Base-by-base conservation (phyloP, 768 basidiomycete genomes). In the Megacollybia marginata region DNA sequence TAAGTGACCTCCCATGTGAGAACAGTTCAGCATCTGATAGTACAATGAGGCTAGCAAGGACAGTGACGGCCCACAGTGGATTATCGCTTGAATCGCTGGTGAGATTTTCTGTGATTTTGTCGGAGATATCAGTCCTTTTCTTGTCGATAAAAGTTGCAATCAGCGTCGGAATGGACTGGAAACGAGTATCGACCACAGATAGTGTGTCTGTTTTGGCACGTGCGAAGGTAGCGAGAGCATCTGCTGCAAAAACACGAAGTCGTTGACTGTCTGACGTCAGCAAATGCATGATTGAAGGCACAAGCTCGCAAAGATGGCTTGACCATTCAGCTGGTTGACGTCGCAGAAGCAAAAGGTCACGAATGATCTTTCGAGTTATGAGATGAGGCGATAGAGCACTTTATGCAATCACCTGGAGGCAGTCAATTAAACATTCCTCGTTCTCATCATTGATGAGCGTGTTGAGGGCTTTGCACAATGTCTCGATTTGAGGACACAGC, bases 171-270 rank as follows among this genome's bases (percentile, higher is more conserved):
- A 42, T 47, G 50, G 47, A 33, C 19, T 16, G 16, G 50, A 50
- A 34, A 44, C 49, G 10, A 18, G 15, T 28, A 48, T 49, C 23
- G 33, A 34, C 2, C 60, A 16, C 47, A 33, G 49, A 45, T 44
- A 51, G 55, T 23, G 48, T 43, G 1, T 48, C 46, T 42, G 68
- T 55, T 52, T 69, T 73, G 2, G 69, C 80, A 4, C 71, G 55
- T 10, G 75, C 77, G 47, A 83, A 73, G 2, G 79, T 76, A 35
- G 75, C 72, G 1, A 86, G 67, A 2, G 81, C 79, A 55, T 77
- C 69, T 8, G 76, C 78, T 2, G 85, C 80, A 49, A 78, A 71
- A 0, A 73, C 54, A 36, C 83, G 77, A 36, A 63, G 48, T 9
- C 61, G 59, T 7, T 53, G 35, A 19, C 65, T 60, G 12, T 64